These are phyloP conservation scores for Pleurotus salmoneostramineus DNA, from an alignment of 768 basidiomycete genomes.

Conservation along the genomic window DNA sequence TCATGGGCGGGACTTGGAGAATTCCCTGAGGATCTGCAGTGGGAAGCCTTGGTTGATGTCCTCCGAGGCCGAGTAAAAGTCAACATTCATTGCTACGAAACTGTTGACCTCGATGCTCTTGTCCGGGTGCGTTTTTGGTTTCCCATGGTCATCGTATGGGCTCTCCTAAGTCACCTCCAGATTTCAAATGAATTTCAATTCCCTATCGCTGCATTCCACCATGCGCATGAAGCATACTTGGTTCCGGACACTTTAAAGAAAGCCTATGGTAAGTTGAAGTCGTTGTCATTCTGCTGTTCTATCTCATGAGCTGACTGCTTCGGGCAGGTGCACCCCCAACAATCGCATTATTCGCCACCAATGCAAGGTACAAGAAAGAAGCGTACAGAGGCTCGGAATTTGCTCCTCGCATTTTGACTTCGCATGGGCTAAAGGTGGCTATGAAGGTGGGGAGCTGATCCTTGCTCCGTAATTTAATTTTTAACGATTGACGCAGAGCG, in stretches of 20 bases:
- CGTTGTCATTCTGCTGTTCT: not conserved
- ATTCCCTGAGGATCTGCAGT: slow-evolving; percentile 67
- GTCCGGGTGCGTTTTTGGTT: slow-evolving; percentile 40
- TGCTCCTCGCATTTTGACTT: slow-evolving; percentile 65
- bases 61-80: slow-evolving; percentile 74
- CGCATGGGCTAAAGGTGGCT: slow-evolving; percentile 63
- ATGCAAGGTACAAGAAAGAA: slow-evolving; percentile 60
- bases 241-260: slow-evolving; percentile 78
- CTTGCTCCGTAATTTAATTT: no score
- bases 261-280: slow-evolving; percentile 45
- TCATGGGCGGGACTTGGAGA: slow-evolving; percentile 45
- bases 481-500: slow-evolving; percentile 39
- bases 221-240: slow-evolving; percentile 81
- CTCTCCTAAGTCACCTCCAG: slow-evolving; percentile 11
- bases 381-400: slow-evolving; percentile 78
- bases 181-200: slow-evolving; percentile 69
- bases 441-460: slow-evolving; percentile 54
- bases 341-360: slow-evolving; percentile 68
- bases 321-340: slow-evolving; percentile 56
- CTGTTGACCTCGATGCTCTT: slow-evolving; percentile 68
- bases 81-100: slow-evolving; percentile 55
- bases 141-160: not conserved
- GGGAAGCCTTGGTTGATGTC: slow-evolving; percentile 76
- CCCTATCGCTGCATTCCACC: slow-evolving; percentile 71
- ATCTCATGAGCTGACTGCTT: not conserved